phyloP scores from a whole-genome alignment of 179 eudicot species.

The Heliamphora pulchella region DNA sequence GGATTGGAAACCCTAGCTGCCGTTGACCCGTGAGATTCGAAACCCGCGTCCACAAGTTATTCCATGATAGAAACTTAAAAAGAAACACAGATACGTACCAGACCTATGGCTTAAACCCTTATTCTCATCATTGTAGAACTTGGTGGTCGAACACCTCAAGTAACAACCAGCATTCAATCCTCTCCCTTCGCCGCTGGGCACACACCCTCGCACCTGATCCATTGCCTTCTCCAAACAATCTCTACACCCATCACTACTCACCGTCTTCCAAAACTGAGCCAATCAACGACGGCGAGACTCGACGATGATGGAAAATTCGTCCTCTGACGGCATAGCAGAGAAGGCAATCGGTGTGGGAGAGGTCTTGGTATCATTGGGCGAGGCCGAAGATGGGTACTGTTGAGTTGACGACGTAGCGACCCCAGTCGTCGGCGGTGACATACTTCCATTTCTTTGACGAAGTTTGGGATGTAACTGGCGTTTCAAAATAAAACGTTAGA shows the following conservation, averaged over 20 bases:
- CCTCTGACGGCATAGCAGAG: constrained; percentile 17
- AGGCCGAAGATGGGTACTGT: constrained; percentile 7
- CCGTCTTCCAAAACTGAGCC: constrained; percentile 41
- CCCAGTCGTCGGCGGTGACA: constrained; percentile 17
- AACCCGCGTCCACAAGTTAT: too few relatives aligned
- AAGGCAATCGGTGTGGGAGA: constrained; percentile 19
- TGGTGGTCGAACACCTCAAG: constrained; percentile 34
- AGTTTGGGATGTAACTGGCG: constrained; percentile 22
- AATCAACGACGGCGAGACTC: constrained; percentile 13
- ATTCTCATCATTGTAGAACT: constrained; percentile 18
- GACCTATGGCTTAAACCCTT: too few relatives aligned
- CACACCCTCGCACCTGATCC: constrained; percentile 19
- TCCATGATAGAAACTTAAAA: too few relatives aligned
- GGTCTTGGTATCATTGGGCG: constrained; percentile 12
- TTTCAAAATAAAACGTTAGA: too few relatives aligned
- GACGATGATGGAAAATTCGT: constrained; percentile 10
- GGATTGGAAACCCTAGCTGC: too few relatives aligned
- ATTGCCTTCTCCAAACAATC: constrained; percentile 35
- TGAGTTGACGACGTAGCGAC: constrained; percentile 3
- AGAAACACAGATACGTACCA: too few relatives aligned
- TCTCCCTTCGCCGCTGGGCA: constrained; percentile 32
- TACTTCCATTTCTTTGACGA: constrained; percentile 23
- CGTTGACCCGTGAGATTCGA: too few relatives aligned
- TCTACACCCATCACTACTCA: constrained; percentile 27
- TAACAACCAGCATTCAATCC: constrained; percentile 38